These are phyloP conservation scores for Paraphoma sp. DNA, from an alignment of 2,329 filamentous ascomycete species.

Conservation along the genomic window DNA sequence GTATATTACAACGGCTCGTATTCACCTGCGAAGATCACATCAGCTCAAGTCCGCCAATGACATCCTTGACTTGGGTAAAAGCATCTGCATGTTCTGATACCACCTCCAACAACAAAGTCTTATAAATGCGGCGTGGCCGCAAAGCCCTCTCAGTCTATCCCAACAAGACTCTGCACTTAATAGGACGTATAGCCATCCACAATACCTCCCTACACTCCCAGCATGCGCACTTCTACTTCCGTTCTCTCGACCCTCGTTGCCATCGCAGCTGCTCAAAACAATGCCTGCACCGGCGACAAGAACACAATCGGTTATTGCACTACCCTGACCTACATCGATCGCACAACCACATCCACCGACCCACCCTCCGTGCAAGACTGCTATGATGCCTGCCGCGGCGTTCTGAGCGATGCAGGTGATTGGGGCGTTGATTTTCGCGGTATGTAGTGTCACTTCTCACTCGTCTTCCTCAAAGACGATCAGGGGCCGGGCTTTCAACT, in stretches of 20 bases:
- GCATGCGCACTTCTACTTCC: background rate
- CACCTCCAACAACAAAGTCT: background rate
- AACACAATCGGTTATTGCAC: slow-evolving; percentile 20
- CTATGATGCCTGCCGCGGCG: slow-evolving; percentile 16
- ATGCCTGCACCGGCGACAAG: slow-evolving; percentile 13
- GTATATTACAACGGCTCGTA: background rate
- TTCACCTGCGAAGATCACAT: background rate
- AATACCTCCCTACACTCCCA: background rate
- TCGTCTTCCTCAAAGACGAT: background rate
- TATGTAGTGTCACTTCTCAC: background rate
- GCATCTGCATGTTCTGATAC: background rate
- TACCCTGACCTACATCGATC: slow-evolving; percentile 21
- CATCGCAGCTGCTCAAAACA: slow-evolving; percentile 4
- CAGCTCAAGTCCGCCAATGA: background rate
- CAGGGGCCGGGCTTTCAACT: background rate
- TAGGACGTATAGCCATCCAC: background rate
- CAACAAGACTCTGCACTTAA: background rate
- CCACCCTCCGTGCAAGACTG: slow-evolving; percentile 20
- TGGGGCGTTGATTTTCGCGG: slow-evolving; percentile 24
- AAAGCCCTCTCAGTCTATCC: background rate
- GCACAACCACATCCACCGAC: slow-evolving; percentile 9
- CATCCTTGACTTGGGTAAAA: background rate
- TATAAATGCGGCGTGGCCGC: background rate
- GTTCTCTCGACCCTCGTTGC: background rate
- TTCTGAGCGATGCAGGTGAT: slow-evolving; percentile 27